Percentiles rank a stretch among this genome's conserved stretches.
Conservation (phyloP, 306 rosid genomes). For the Cicer yamashitae region DNA sequence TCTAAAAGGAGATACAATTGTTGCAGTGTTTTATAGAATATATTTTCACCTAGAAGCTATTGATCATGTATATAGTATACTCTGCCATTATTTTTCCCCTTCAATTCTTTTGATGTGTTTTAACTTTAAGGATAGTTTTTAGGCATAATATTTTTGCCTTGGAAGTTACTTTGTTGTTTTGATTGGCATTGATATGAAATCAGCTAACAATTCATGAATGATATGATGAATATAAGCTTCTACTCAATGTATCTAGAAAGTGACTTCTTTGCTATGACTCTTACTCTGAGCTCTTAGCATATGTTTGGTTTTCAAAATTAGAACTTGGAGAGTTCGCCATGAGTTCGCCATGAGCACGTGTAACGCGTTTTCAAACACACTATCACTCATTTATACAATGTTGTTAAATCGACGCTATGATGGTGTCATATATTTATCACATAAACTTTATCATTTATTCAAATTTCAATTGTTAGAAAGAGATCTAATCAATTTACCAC, state of each 20-base stretch:
- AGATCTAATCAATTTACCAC: neutral
- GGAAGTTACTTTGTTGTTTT: slow-evolving; percentile 1
- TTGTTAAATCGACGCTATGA: neutral
- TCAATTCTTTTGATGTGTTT: slow-evolving; percentile 4
- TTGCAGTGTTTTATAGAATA: slow-evolving; percentile 61
- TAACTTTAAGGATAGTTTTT: neutral
- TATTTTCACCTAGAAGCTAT: slow-evolving; percentile 18
- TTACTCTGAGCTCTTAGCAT: neutral
- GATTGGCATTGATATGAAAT: slow-evolving; percentile 20
- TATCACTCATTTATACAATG: neutral
- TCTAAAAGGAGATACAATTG: slow-evolving; percentile 60
- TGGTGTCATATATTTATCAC: neutral
- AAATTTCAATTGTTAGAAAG: slow-evolving; percentile 1
- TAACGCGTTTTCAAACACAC: neutral
- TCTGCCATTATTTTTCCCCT: neutral
- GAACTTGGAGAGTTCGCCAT: too few relatives aligned
- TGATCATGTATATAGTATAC: slow-evolving; percentile 7
- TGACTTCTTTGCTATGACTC: slow-evolving; percentile 18
- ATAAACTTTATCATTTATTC: neutral
- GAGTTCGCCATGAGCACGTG: too few relatives aligned
- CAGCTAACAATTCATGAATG: neutral
- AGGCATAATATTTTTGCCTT: slow-evolving; percentile 6
- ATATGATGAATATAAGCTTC: slow-evolving; percentile 25
- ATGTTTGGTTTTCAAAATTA: too few relatives aligned
- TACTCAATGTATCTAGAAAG: neutral